Conservation (phyloP, 148 eudicot species). For the Rhododendron ovatum region DNA sequence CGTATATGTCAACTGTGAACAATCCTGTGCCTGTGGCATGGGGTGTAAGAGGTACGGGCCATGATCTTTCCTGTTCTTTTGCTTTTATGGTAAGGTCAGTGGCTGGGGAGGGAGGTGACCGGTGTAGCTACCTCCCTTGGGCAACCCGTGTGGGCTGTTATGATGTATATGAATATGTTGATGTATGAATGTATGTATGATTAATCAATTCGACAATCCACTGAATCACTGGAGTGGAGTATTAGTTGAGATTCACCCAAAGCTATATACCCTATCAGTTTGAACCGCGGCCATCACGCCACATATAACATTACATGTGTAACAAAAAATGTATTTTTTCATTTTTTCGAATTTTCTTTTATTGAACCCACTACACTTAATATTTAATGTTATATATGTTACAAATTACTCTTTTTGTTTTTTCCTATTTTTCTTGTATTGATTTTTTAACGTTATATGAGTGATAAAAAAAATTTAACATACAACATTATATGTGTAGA, state of each 20-base stretch:
- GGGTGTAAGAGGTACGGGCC: background rate
- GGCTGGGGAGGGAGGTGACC: background rate
- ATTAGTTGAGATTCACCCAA: background rate
- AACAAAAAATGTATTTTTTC: no score
- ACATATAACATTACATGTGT: no score
- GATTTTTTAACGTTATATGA: no score
- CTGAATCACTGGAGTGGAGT: background rate
- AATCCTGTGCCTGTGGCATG: background rate
- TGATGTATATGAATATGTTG: background rate
- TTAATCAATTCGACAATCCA: background rate
- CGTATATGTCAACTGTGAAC: background rate
- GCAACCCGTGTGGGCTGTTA: background rate
- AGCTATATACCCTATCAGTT: background rate
- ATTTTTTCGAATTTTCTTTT: no score
- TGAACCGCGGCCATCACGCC: no score
- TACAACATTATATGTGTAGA: no score
- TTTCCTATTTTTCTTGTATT: no score
- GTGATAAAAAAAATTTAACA: no score
- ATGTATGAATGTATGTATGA: background rate
- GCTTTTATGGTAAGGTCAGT: background rate
- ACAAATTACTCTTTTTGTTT: no score
- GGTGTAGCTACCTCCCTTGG: background rate
- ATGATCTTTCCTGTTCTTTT: background rate
- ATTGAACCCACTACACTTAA: no score
- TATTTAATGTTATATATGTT: no score